Base-by-base conservation (phyloP, 768 basidiomycete genomes). In the Russula virescens region DNA sequence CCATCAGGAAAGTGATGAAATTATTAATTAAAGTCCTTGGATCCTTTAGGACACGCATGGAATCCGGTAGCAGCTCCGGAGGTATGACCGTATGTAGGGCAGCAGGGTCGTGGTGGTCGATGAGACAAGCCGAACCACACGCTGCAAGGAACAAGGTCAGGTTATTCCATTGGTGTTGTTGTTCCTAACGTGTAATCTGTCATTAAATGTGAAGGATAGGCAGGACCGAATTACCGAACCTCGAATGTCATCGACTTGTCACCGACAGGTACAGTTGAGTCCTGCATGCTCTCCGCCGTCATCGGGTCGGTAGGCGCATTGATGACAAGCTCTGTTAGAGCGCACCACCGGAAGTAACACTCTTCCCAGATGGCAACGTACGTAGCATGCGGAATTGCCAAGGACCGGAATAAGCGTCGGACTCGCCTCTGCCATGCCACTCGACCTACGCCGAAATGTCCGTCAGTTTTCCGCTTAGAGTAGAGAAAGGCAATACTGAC, bases 321-420 rank as follows among this genome's bases (percentile, higher is more conserved):
- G 64, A 80, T 78, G 49, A 87, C 75, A 53, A 80, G 75, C 69
- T 89, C 88, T 16, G 82, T 82, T 48, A 92, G 73, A 6, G 77
- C 74, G 28, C 79, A 78, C 89, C 90, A 93, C 52, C 89, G 78
- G 76, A 81, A 86, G 71, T 87, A 92, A 63, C 84, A 87, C 69
- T 94, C 91, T 65, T 87, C 79, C 91, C 91, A 94, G 3, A 90
- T 86, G 0, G 87, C 88, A 23, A 88, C 76, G 56, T 90, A 83
- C n/a, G 83, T 80, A 1, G 84, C 81, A 34, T 82, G 81, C 16
- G 87, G 83, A 31, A 81, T 82, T 1, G 83, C 79, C 50, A 91
- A 78, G 57, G 83, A 70, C 7, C 88, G 82, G 55, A 92, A 72
- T 26, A 90, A 75, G 71, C 85, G 88, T 18, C 92, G 80, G 31